phyloP scores from a whole-genome alignment of 345 rosid species.

The Dimocarpus longan region DNA sequence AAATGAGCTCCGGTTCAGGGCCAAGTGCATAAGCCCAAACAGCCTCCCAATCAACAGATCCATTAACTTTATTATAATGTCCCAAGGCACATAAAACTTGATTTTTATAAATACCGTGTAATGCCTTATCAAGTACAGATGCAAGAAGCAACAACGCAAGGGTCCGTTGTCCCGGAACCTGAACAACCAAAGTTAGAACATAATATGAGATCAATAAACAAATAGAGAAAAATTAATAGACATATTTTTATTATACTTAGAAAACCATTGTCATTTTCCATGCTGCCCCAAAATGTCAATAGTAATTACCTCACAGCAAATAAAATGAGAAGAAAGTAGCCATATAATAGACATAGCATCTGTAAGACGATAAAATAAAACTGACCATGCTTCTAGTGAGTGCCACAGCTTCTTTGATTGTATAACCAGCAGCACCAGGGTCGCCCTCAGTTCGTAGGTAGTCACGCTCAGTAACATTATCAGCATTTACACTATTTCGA shows the following conservation, averaged over 20 bases:
- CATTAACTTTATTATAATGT: constrained; percentile 32
- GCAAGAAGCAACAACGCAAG: constrained; percentile 79
- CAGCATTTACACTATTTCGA: constrained; percentile 30
- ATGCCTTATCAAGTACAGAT: constrained; percentile 74
- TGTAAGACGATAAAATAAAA: constrained; percentile 22
- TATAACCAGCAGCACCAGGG: constrained; percentile 87
- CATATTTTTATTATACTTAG: not conserved
- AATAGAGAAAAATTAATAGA: constrained; percentile 4
- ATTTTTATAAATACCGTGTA: constrained; percentile 46
- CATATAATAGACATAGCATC: constrained; percentile 8
- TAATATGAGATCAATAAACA: constrained; percentile 1
- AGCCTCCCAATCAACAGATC: constrained; percentile 78
- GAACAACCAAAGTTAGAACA: constrained; percentile 27
- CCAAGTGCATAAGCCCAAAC: constrained; percentile 94
- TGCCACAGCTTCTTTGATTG: constrained; percentile 80
- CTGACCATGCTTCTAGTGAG: constrained; percentile 85
- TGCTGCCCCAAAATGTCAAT: not conserved
- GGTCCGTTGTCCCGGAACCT: constrained; percentile 86
- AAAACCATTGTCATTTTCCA: not conserved
- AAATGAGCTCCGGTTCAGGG: constrained; percentile 92
- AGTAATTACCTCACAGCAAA: not conserved
- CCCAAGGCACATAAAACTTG: constrained; percentile 41
- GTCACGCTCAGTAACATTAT: constrained; percentile 70
- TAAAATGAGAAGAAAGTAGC: not conserved
- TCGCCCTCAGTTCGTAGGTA: constrained; percentile 86